phyloP scores from a whole-genome alignment of 2,329 filamentous ascomycete genomes.

The Fusarium nematophilum region DNA sequence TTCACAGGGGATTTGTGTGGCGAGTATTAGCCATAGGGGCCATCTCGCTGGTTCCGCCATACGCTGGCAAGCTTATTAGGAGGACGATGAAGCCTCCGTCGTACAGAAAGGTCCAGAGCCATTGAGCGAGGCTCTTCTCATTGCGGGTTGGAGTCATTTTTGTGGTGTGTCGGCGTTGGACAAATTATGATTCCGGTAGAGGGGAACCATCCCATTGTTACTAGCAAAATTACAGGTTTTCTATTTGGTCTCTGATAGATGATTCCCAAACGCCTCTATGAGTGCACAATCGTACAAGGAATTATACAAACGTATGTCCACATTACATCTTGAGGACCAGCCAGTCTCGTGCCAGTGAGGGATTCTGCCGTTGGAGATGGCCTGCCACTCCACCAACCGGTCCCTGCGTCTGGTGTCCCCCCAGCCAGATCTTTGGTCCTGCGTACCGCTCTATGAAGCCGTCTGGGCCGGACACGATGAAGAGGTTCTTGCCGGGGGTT shows the following conservation, averaged over 20 bases:
- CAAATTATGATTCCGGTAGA: slow-evolving; percentile 29
- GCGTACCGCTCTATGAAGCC: slow-evolving; percentile 87
- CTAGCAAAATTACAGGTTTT: slow-evolving; percentile 26
- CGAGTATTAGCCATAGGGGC: slow-evolving; percentile 82
- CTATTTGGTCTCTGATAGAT: slow-evolving; percentile 26
- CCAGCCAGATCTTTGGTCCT: slow-evolving; percentile 80
- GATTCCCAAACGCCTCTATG: slow-evolving; percentile 22
- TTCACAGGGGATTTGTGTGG: slow-evolving; percentile 83
- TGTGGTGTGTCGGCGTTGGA: slow-evolving; percentile 33
- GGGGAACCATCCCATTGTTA: slow-evolving; percentile 15
- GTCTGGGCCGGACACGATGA: slow-evolving; percentile 91
- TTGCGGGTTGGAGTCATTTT: slow-evolving; percentile 17
- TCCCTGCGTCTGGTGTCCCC: slow-evolving; percentile 80
- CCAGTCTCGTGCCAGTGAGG: slow-evolving; percentile 56
- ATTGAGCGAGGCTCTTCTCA: slow-evolving; percentile 53
- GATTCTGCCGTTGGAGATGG: slow-evolving; percentile 63
- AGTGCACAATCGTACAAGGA: slow-evolving; percentile 8
- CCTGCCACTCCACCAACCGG: slow-evolving; percentile 75
- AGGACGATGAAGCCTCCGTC: slow-evolving; percentile 90
- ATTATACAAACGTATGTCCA: slow-evolving; percentile 7
- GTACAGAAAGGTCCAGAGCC: slow-evolving; percentile 90
- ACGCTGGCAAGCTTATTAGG: slow-evolving; percentile 85
- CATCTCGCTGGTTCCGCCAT: slow-evolving; percentile 86
- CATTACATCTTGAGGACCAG: slow-evolving; percentile 63
- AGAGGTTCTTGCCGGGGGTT: slow-evolving; percentile 66